A percentile compares a stretch with the other conserved stretches of the same genome.
Conservation (phyloP, 768 basidiomycete genomes). For the Tricholoma bakamatsutake region DNA sequence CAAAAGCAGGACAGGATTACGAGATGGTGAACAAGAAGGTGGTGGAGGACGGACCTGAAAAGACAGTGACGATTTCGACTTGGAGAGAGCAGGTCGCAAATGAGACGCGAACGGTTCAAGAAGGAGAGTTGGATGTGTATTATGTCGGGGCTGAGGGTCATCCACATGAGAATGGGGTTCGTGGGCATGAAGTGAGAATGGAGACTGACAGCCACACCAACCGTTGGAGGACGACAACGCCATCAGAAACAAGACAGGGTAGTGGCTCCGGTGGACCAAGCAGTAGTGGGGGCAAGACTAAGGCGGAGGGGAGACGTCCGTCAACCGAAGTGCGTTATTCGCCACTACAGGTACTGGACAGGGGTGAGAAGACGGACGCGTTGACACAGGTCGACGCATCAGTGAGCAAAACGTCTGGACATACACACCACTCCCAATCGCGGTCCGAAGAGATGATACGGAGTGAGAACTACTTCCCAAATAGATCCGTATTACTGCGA, state of each 20-base stretch:
- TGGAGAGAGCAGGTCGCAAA: constrained; percentile 53
- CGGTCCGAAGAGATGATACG: not conserved
- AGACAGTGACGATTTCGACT: constrained; percentile 46
- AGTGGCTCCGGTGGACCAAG: not conserved
- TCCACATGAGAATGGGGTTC: constrained; percentile 17
- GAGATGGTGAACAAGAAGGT: constrained; percentile 37
- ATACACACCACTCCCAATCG: constrained; percentile 7
- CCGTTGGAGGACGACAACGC: not conserved
- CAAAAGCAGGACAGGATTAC: constrained; percentile 32
- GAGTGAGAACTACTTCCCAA: not conserved
- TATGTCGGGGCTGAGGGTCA: constrained; percentile 35
- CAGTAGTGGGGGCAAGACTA: constrained; percentile 2
- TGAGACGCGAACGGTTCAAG: constrained; percentile 22
- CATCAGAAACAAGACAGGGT: not conserved
- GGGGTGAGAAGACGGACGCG: not conserved
- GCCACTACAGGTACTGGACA: not conserved
- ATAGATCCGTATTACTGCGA: not conserved
- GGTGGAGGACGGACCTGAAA: constrained; percentile 43
- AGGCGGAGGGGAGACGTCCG: not conserved
- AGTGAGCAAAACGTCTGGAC: constrained; percentile 6
- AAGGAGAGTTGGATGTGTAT: constrained; percentile 41
- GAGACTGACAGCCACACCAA: not conserved
- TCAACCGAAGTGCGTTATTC: constrained; percentile 1
- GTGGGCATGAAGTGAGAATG: not conserved
- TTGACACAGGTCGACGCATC: constrained; percentile 4